Percentiles rank a stretch among this genome's conserved stretches.
Evolutionary conservation across 2,329 filamentous ascomycete genomes (phyloP).

Genomic region (Colletotrichum sp.): DNA sequence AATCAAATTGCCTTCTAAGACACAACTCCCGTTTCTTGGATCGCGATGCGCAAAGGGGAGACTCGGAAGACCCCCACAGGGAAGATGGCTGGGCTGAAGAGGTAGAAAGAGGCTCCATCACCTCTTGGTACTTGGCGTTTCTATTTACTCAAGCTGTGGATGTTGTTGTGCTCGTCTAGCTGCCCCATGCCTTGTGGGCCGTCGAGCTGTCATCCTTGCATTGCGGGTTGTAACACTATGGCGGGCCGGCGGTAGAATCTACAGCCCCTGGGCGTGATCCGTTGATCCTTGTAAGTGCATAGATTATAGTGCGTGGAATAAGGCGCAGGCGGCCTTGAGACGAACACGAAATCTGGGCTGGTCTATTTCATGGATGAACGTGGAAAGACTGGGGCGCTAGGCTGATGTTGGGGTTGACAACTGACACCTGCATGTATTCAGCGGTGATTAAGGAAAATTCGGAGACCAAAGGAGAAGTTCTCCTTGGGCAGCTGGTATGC

Average conservation of each 20-base stretch:
- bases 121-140: not conserved
- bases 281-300: not conserved
- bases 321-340: not conserved
- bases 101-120: not conserved
- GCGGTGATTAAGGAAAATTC: not conserved
- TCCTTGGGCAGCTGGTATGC: not conserved
- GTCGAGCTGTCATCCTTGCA: not conserved
- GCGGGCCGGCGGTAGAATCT: not conserved
- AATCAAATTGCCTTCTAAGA: not conserved
- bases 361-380: not conserved
- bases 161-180: not conserved
- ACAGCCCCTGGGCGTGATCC: not conserved
- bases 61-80: not conserved
- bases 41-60: not conserved
- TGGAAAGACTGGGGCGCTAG: not conserved
- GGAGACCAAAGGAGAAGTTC: not conserved
- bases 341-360: not conserved
- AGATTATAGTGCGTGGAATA: not conserved
- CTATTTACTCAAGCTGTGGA: not conserved
- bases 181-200: not conserved
- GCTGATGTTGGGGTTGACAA: not conserved
- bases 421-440: not conserved
- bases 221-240: not conserved
- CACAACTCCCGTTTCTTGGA: not conserved
- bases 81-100: not conserved